Evolutionary conservation across 164 flowering plant genomes (phyloP).

Genomic region (Taxillus chinensis): DNA sequence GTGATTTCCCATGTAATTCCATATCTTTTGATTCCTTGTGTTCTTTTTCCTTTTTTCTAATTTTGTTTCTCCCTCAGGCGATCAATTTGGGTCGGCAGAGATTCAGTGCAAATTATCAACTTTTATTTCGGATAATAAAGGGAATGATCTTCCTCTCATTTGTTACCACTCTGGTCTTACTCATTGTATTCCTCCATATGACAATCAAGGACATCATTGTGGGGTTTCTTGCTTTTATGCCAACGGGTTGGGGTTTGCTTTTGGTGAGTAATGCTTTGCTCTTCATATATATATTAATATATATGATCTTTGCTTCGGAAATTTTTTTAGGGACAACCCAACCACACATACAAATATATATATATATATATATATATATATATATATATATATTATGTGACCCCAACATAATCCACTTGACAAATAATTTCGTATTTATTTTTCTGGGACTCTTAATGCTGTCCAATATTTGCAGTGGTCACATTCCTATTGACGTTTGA

Average conservation of each 20-base stretch:
- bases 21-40: neutral
- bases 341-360: too few relatives aligned
- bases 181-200: conserved; percentile 64
- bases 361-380: too few relatives aligned
- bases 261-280: conserved; percentile 38
- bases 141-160: conserved; percentile 74
- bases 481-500: too few relatives aligned
- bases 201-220: conserved; percentile 64
- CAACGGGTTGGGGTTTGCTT: conserved; percentile 94
- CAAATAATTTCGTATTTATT: too few relatives aligned
- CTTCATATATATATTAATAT: too few relatives aligned
- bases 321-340: too few relatives aligned
- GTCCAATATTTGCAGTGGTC: too few relatives aligned
- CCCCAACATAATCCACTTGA: too few relatives aligned
- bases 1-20: too few relatives aligned
- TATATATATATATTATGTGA: too few relatives aligned
- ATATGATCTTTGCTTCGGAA: too few relatives aligned
- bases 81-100: conserved; percentile 66
- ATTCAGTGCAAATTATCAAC: conserved; percentile 78
- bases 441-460: too few relatives aligned
- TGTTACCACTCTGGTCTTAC: conserved; percentile 44
- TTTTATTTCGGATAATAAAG: conserved; percentile 72
- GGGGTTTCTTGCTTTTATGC: conserved; percentile 88
- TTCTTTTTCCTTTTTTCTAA: neutral
- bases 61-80: conserved; percentile 45